These are phyloP conservation scores for Prunus campanulata DNA, from an alignment of 306 rosid genomes.

Conservation along the genomic window DNA sequence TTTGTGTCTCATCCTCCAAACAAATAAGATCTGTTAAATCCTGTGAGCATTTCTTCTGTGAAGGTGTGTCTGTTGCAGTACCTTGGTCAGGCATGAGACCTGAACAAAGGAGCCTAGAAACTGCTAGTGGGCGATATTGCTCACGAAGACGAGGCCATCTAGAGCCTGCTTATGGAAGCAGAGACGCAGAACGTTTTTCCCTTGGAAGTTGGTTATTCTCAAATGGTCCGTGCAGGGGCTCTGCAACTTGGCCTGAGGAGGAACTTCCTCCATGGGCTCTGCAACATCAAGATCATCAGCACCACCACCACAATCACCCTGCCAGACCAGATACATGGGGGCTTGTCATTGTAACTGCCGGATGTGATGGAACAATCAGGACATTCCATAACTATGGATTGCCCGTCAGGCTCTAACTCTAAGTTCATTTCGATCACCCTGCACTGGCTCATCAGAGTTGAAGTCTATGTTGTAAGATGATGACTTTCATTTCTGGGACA, in stretches of 20 bases:
- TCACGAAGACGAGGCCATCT: conserved; percentile 19
- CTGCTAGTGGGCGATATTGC: conserved; percentile 12
- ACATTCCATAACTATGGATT: conserved; percentile 90
- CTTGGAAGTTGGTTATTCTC: conserved; percentile 65
- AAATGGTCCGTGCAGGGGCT: conserved; percentile 51
- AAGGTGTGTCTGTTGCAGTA: conserved; percentile 69
- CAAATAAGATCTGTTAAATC: conserved; percentile 48
- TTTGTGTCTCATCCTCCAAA: conserved; percentile 27
- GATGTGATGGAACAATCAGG: conserved; percentile 69
- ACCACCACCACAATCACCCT: conserved; percentile 10
- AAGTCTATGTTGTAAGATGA: no score
- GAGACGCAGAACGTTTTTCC: conserved; percentile 48
- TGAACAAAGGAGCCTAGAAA: conserved; percentile 17
- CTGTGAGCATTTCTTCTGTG: conserved; percentile 64
- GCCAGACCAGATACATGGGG: conserved; percentile 69
- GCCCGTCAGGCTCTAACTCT: conserved; percentile 53
- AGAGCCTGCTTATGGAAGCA: conserved; percentile 23
- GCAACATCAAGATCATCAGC: conserved; percentile 14
- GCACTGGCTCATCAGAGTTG: background rate
- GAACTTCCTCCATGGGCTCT: conserved; percentile 58
- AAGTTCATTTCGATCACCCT: background rate
- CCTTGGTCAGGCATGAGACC: conserved; percentile 69
- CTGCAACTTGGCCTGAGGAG: conserved; percentile 91
- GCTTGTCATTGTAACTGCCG: conserved; percentile 62
- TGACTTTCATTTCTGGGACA: no score